Evolutionary conservation across 306 rosid species (phyloP), one percentile per base, ranked within the genome.

Genomic region (Pterocarpus macrocarpus): DNA sequence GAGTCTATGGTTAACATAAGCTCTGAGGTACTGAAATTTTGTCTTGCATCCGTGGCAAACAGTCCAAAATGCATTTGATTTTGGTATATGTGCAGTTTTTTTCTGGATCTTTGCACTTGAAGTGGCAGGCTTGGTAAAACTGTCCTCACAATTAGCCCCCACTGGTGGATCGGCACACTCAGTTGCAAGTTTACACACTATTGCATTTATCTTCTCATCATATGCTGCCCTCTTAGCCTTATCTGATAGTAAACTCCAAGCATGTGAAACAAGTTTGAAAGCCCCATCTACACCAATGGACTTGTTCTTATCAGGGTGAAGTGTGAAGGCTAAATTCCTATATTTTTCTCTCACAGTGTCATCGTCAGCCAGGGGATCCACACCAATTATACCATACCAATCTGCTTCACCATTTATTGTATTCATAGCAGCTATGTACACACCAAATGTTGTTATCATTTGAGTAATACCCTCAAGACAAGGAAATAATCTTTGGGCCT

Each of bases 241-340:
- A 72, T 95, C 97, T 12, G 98, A 93, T 58, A 93, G 80, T 81
- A 95, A 83, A 89, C 89, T 90, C 97, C 97, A 93, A 8, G 97
- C 99, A 85, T 93, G 90, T 2, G 97, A 93, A 70, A 91, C 84
- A 80, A 89, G 87, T 86, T 88, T 90, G 81, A 95, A 95, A 4
- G 99, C 99, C 80, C 98, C 98, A 59, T 89, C 96, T 15, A 96
- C 94, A 63, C 97, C 97, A 1, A 88, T 4, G 7, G 94, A 86
- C 86, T 95, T 95, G 91, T 95, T 93, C 88, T 90, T 90, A 71
- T 93, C 98, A 16, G 99, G 98, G 76, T 93, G 99, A 86, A 93
- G 94, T 88, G 81, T 82, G 39, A 91, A 90, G 79, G 97, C 97
- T 72, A 93, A 86, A 85, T 89, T 95, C 89, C 92, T 87, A 57